These are phyloP conservation scores for Ilex aquifolium DNA, from an alignment of 257 asterid species.

Conservation along the genomic window DNA sequence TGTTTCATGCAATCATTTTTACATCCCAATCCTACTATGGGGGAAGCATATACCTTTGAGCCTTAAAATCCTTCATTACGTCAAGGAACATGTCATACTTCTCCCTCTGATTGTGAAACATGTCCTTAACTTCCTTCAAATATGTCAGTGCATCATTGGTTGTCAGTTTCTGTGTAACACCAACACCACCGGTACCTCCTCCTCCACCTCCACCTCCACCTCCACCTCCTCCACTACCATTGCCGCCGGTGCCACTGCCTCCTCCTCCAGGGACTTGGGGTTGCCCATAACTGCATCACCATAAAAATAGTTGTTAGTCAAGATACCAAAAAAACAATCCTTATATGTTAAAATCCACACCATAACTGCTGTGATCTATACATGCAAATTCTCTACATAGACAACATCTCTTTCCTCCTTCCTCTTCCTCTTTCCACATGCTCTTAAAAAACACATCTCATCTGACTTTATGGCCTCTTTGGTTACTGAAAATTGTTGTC, in stretches of 20 bases:
- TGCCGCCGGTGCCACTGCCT: constrained; percentile 22
- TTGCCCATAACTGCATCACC: constrained; percentile 49
- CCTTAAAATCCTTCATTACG: constrained; percentile 98
- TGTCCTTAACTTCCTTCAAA: constrained; percentile 95
- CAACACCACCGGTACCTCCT: constrained; percentile 39
- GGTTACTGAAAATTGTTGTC: too few relatives aligned
- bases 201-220: constrained; percentile 34
- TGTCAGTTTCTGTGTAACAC: constrained; percentile 68
- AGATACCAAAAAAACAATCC: too few relatives aligned
- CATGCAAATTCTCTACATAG: too few relatives aligned
- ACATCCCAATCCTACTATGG: constrained; percentile 9
- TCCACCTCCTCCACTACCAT: constrained; percentile 24
- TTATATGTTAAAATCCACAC: too few relatives aligned
- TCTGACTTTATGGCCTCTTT: too few relatives aligned
- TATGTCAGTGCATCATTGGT: constrained; percentile 88
- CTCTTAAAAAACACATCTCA: too few relatives aligned
- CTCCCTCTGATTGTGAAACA: constrained; percentile 89
- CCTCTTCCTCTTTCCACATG: too few relatives aligned
- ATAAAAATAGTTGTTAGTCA: background rate
- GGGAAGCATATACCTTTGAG: constrained; percentile 62
- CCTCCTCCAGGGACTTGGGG: constrained; percentile 48
- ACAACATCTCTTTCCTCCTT: too few relatives aligned
- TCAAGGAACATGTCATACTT: constrained; percentile 93
- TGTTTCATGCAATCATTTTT: constrained; percentile 5
- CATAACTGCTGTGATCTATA: too few relatives aligned